Percentiles rank a stretch among this genome's conserved stretches.
phyloP scores from a whole-genome alignment of 2,329 filamentous ascomycete genomes.

The Curvularia verruculosa region DNA sequence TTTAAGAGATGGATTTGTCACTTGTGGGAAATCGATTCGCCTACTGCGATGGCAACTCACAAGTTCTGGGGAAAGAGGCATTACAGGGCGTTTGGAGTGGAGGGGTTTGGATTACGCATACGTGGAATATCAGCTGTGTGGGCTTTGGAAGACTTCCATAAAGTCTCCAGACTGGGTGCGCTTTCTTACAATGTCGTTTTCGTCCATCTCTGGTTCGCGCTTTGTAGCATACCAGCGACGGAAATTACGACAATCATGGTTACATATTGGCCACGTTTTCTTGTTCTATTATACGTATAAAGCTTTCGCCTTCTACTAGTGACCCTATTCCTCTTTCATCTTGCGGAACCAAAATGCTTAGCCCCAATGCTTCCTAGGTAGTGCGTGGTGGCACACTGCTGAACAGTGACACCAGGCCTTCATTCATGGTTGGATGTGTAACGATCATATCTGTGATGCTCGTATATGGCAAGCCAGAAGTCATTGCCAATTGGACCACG shows the following conservation, averaged over 20 bases:
- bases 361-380: neutral
- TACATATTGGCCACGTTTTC: neutral
- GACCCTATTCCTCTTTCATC: neutral
- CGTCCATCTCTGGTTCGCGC: neutral
- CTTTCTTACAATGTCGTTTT: neutral
- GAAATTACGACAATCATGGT: neutral
- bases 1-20: neutral
- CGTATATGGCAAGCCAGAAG: conserved; percentile 13
- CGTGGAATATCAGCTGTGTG: neutral
- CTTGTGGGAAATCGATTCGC: neutral
- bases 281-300: neutral
- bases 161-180: neutral
- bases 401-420: conserved; percentile 16
- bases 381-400: neutral
- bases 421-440: conserved; percentile 20
- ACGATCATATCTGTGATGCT: conserved; percentile 16
- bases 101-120: neutral
- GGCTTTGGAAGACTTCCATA: neutral
- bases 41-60: conserved; percentile 1
- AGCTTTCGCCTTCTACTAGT: neutral
- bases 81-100: conserved; percentile 31
- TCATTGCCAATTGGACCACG: conserved; percentile 23
- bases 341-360: neutral
- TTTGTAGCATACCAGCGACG: neutral
- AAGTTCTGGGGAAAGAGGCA: conserved; percentile 15